phyloP scores from a whole-genome alignment of 1,284 basidiomycete species.

The Gomphus bonarii region DNA sequence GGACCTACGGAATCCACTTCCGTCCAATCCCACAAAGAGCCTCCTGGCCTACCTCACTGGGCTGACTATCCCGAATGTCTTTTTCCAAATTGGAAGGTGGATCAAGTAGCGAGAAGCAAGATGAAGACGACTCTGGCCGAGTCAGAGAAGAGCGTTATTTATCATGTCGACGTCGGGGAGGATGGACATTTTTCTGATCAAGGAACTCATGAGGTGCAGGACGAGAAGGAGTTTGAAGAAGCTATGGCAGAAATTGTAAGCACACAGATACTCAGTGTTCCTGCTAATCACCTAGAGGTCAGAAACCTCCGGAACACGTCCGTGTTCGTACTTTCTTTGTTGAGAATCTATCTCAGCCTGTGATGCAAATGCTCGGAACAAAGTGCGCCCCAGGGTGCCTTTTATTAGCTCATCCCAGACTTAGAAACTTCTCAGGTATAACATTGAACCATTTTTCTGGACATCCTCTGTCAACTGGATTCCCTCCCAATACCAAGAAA shows the following conservation, averaged over 20 bases:
- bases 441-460: conserved; percentile 44
- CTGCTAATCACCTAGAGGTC: not conserved
- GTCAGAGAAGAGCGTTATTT: conserved; percentile 24
- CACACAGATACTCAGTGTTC: not conserved
- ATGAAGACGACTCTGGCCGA: conserved; percentile 22
- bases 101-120: conserved; percentile 31
- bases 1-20: not conserved
- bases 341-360: conserved; percentile 31
- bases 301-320: conserved; percentile 24
- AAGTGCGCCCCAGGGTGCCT: conserved; percentile 20
- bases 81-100: conserved; percentile 41
- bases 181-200: conserved; percentile 26
- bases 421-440: conserved; percentile 24
- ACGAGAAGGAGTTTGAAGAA: conserved; percentile 25
- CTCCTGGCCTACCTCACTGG: conserved; percentile 24
- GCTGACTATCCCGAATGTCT: conserved; percentile 35
- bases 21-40: conserved; percentile 14
- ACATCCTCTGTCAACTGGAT: conserved; percentile 40
- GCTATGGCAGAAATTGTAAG: conserved; percentile 24
- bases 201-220: conserved; percentile 16
- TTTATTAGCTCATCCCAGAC: not conserved
- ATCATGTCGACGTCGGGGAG: conserved; percentile 32
- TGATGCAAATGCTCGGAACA: conserved; percentile 37
- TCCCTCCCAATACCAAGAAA: conserved; percentile 37
- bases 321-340: conserved; percentile 34